These are phyloP conservation scores for Marsdenia floribunda DNA, from an alignment of 257 asterid species.

Conservation along the genomic window DNA sequence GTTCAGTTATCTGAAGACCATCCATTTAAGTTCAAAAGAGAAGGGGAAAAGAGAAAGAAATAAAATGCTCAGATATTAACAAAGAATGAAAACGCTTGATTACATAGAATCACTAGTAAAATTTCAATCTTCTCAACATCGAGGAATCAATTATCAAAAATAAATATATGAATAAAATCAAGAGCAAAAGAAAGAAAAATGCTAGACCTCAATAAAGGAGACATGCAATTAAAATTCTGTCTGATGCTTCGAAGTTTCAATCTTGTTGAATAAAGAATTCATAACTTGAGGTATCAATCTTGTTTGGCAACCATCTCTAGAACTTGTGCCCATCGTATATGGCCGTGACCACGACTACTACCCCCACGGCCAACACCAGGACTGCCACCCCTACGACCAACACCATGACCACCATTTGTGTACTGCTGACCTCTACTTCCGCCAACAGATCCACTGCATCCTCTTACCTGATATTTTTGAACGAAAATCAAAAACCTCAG, in stretches of 20 bases:
- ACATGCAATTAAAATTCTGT: conserved; percentile 88
- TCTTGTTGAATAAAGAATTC: conserved; percentile 80
- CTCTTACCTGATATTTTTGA: too few species aligned
- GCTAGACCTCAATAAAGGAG: conserved; percentile 86
- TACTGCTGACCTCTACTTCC: too few species aligned
- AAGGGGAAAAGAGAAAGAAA: not conserved
- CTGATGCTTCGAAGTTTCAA: conserved; percentile 73
- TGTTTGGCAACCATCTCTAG: conserved; percentile 68
- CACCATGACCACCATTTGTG: too few species aligned
- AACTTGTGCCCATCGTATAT: conserved; percentile 96
- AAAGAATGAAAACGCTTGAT: not conserved
- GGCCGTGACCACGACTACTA: too few species aligned
- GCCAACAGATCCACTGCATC: too few species aligned
- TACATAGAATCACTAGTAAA: not conserved
- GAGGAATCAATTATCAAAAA: not conserved
- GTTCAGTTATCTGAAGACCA: not conserved
- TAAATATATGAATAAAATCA: not conserved
- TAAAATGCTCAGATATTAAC: not conserved
- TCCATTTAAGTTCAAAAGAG: not conserved
- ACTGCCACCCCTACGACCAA: too few species aligned
- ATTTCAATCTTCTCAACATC: not conserved
- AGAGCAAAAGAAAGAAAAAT: conserved; percentile 7
- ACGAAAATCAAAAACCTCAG: too few species aligned
- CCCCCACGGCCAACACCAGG: too few species aligned
- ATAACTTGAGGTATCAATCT: conserved; percentile 91